Evolutionary conservation across 306 rosid species (phyloP), one percentile per base, ranked within the genome.

Genomic region (Oxytropis ochrocephala): DNA sequence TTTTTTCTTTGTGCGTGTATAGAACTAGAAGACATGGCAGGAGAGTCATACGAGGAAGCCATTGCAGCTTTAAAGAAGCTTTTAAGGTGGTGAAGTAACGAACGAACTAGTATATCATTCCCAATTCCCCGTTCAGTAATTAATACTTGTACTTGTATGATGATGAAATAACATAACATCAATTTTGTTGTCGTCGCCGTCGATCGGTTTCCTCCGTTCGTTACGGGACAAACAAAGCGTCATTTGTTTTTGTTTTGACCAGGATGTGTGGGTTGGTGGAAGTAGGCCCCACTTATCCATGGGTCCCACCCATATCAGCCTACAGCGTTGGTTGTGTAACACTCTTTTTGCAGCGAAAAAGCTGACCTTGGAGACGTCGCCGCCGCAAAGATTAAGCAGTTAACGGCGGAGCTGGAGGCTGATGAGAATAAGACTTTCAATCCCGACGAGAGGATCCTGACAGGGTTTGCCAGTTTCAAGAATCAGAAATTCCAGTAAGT

Each of bases 11-110:
- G 32, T 57, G 12, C 33, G 12, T 7, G 6, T 29, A 3, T n/a
- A n/a, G n/a, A n/a, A n/a, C n/a, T n/a, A n/a, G 84, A 84, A 70
- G 93, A 75, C 49, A 90, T 93, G 98, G 91, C 84, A 12, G 79
- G 62, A 38, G 86, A 82, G 11, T 67, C 91, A 42, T 90, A 77
- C 79, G 85, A 90, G 49, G 94, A 82, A 4, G 98, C 96, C 76
- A 80, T 90, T 65, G 96, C 86, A 68, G 85, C 79, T 32, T 85
- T 93, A 54, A 64, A 79, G 12, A 88, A 86, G 83, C 94, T 93
- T 57, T 76, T 93, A 61, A 88, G 97, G 97, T 87, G 11, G 21
- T 54, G 55, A 32, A 32, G 35, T 21, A 21, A 21, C 24, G 24
- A 21, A 21, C 2, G 24, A 21, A 21, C n/a, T n/a, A n/a, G n/a